phyloP scores from a whole-genome alignment of 208 protist genomes.

The Vickermania spadyakhi region DNA sequence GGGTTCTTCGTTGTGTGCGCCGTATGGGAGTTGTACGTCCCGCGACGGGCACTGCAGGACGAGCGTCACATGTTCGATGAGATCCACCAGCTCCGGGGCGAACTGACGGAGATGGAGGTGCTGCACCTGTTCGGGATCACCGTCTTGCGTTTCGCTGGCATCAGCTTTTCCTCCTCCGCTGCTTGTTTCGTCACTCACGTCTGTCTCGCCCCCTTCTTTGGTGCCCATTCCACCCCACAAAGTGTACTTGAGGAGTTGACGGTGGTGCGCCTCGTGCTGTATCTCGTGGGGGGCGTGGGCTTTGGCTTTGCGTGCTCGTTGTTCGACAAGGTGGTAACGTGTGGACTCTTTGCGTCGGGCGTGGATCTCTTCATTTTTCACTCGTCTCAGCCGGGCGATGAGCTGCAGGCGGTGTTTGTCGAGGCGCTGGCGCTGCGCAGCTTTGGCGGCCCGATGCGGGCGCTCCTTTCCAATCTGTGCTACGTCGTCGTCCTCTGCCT shows the following conservation, averaged over 20 bases:
- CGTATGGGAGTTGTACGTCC: not conserved
- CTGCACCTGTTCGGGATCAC: not conserved
- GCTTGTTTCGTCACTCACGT: not conserved
- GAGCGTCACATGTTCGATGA: not conserved
- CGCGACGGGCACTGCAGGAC: not conserved
- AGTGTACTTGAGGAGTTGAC: conserved; percentile 24
- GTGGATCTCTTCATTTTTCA: conserved; percentile 74
- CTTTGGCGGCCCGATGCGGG: conserved; percentile 45
- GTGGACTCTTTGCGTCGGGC: conserved; percentile 64
- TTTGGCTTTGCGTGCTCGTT: conserved; percentile 37
- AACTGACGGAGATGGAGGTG: not conserved
- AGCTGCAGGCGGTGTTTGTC: conserved; percentile 34
- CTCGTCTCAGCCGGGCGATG: conserved; percentile 47
- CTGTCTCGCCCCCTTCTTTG: not conserved
- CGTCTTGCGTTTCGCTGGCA: not conserved
- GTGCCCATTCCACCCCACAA: conserved; percentile 10
- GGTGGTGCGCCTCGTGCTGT: conserved; percentile 28
- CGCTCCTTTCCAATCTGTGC: conserved; percentile 31
- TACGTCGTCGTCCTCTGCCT: conserved; percentile 30
- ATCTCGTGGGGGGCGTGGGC: conserved; percentile 45
- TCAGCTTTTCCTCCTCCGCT: not conserved
- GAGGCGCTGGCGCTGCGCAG: conserved; percentile 47
- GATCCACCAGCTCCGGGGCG: not conserved
- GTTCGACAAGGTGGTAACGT: conserved; percentile 39
- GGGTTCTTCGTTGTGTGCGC: not conserved